Base-by-base conservation (phyloP, 768 basidiomycete genomes). In the Psilocybe sp. region DNA sequence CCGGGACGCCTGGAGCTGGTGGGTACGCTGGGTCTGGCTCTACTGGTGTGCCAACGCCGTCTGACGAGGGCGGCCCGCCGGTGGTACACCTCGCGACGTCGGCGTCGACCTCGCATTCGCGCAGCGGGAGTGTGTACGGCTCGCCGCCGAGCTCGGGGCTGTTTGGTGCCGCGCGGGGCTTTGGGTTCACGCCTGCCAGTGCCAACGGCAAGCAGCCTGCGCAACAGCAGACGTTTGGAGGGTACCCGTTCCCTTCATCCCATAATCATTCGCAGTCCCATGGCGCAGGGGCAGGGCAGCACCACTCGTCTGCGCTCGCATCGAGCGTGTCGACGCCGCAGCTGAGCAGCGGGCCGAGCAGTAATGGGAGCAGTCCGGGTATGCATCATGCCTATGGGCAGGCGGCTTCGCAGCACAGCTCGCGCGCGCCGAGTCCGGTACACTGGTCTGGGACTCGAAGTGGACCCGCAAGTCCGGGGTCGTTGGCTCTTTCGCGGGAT, bases 281-380 rank as follows among this genome's bases (percentile, higher is more conserved):
- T 4, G 23, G n/a, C 16, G 47, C 38, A 37, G 23, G 28, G 23
- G 32, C 53, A 52, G 34, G 52, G n/a, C n/a, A n/a, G n/a, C n/a
- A n/a, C n/a, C n/a, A n/a, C n/a, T n/a, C n/a, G n/a, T n/a, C n/a
- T n/a, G n/a, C n/a, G n/a, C n/a, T n/a, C n/a, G n/a, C n/a, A n/a
- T 64, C 60, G 31, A 71, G 69, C 45, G 54, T 80, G 18, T 76
- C 80, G 4, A 85, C 84, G 8, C 84, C 84, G 2, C 77, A 81
- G 60, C 71, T 84, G 16, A 84, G 82, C 5, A 84, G 80, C 60
- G 84, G 83, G 9, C 78, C 81, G 11, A 84, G 81, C 55, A 84
- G 84, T 58, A 79, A 63, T 49, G 81, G 78, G 11, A 85, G 83
- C 67, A 84, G 82, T 49, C 84, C 85, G 0, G 76, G 78, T 16